Base-by-base conservation (phyloP, 768 basidiomycete species). In the Dentipellis fragilis region DNA sequence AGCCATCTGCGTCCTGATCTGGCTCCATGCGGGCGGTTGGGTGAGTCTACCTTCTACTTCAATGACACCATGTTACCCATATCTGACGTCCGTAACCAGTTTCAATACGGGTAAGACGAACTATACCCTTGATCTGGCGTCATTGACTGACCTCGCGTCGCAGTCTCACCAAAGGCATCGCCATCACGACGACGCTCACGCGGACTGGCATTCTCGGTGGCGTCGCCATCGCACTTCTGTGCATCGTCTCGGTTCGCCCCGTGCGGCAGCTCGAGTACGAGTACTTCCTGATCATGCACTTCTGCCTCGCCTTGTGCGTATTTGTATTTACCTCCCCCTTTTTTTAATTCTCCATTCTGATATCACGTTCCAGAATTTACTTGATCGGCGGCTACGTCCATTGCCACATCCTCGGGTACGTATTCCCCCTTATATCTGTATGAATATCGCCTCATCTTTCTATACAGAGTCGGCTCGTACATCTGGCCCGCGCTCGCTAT, bases 401-500 rank as follows among this genome's bases (percentile, higher is more conserved):
- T 52, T 57, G 67, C 3, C 45, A 59, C 23, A 19, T n/a, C n/a
- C n/a, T n/a, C n/a, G n/a, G n/a, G n/a, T n/a, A n/a, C n/a, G n/a
- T n/a, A n/a, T n/a, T n/a, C n/a, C n/a, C n/a, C n/a, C n/a, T n/a
- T n/a, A n/a, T n/a, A n/a, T n/a, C n/a, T n/a, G n/a, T n/a, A n/a
- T 21, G 34, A 8, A 7, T 7, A 36, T 23, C 36, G 54, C 60
- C 5, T 17, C 19, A n/a, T 52, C 11, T 34, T 42, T 22, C 40
- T 51, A 2, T 36, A 23, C 47, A 70, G 70, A 17, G 59, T 62
- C 52, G 54, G 63, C 9, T 50, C 59, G 10, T 76, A 71, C 54
- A 61, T 80, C 23, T 81, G 76, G 75, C 79, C 79, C 5, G 66
- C 74, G 0, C 71, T 83, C 59, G 54, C 76, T 49, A 57, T 83